A percentile compares a stretch with the other conserved stretches of the same genome.
Evolutionary conservation across 2,329 filamentous ascomycete species (phyloP).

Genomic region (Hypomyces rosellus): DNA sequence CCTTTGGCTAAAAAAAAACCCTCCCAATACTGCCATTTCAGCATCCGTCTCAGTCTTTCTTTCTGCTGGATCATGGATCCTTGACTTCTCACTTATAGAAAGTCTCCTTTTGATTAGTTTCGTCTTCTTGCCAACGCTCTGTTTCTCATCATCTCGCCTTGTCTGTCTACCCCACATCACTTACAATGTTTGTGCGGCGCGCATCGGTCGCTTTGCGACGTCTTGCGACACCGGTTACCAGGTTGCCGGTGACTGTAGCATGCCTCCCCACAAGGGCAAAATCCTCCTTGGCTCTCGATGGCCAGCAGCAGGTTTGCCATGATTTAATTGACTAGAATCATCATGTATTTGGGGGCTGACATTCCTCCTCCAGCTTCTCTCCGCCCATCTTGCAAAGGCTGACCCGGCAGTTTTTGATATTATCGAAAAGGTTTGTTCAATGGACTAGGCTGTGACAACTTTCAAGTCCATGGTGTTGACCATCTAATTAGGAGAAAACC

Average conservation of each 20-base stretch:
- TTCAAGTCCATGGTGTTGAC: slow-evolving; percentile 2
- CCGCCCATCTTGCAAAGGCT: slow-evolving; percentile 70
- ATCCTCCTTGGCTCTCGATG: slow-evolving; percentile 45
- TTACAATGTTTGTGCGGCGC: slow-evolving; percentile 32
- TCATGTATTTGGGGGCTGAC: slow-evolving; percentile 12
- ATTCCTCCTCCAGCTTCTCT: slow-evolving; percentile 58
- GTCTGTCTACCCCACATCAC: too few species aligned
- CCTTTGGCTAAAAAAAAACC: neutral
- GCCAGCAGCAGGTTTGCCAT: slow-evolving; percentile 51
- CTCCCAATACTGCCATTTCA: slow-evolving; percentile 35
- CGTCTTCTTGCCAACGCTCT: slow-evolving; percentile 3
- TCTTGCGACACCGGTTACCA: slow-evolving; percentile 28
- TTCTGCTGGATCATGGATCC: neutral
- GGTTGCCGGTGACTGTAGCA: slow-evolving; percentile 15
- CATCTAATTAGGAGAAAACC: slow-evolving; percentile 67
- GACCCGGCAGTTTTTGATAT: slow-evolving; percentile 86
- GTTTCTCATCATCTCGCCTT: slow-evolving; percentile 1
- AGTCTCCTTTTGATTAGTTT: neutral
- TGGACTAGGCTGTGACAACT: neutral
- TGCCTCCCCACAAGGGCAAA: slow-evolving; percentile 31
- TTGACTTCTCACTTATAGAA: neutral
- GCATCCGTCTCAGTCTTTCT: slow-evolving; percentile 20
- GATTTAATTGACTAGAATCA: neutral
- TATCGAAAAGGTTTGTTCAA: slow-evolving; percentile 66
- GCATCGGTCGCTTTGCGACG: slow-evolving; percentile 41